Conservation (phyloP, 192 early-diverging fungal genomes). For the Coemansia sp. region DNA sequence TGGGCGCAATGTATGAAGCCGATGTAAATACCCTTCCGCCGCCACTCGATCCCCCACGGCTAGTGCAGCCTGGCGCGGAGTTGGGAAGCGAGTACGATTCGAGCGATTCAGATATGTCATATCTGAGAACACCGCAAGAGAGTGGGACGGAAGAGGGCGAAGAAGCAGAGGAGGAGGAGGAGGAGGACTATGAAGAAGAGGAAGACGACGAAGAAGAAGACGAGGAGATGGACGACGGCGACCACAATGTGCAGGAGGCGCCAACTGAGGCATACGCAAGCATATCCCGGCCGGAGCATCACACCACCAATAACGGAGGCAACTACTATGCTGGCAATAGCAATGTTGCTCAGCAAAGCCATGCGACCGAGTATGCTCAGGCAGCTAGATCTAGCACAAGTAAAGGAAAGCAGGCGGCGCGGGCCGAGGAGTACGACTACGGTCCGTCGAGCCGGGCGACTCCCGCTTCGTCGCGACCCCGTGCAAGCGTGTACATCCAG, state of each 20-base stretch:
- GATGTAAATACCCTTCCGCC: conserved; percentile 5
- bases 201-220: background rate
- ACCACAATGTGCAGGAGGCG: background rate
- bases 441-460: conserved; percentile 23
- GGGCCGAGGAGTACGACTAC: conserved; percentile 10
- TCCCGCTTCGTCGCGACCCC: conserved; percentile 13
- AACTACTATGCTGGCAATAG: background rate
- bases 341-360: conserved; percentile 1
- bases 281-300: background rate
- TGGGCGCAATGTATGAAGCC: background rate
- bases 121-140: conserved; percentile 41
- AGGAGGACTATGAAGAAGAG: conserved; percentile 5
- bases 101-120: conserved; percentile 40
- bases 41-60: conserved; percentile 6
- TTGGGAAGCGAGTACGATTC: conserved; percentile 24
- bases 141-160: conserved; percentile 21
- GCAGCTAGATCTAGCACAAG: background rate
- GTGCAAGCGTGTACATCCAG: conserved; percentile 42
- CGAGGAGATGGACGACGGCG: background rate
- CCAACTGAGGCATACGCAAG: background rate
- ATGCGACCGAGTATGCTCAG: background rate
- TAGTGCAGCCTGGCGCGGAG: conserved; percentile 5
- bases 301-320: background rate
- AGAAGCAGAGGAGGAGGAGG: conserved; percentile 14
- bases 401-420: conserved; percentile 8